Conservation (phyloP, 306 rosid genomes). For the Prosopis cineraria region DNA sequence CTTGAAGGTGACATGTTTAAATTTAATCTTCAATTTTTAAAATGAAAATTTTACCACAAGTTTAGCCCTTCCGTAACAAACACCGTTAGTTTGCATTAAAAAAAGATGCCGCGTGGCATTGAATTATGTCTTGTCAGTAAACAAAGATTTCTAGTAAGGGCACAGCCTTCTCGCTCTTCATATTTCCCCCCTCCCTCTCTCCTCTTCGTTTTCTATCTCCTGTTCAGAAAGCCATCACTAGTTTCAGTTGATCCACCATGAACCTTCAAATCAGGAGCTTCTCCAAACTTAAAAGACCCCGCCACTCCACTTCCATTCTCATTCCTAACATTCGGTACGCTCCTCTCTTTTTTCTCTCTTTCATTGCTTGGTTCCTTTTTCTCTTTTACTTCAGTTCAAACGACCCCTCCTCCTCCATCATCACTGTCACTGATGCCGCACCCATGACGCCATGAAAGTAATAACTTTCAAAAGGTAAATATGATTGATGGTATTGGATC, state of each 20-base stretch:
- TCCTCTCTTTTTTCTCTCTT: constrained; percentile 39
- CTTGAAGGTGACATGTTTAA: not conserved
- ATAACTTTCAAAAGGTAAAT: constrained; percentile 25
- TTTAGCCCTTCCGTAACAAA: too few species aligned
- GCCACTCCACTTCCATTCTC: not conserved
- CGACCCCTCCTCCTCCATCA: not conserved
- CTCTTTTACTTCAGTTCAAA: constrained; percentile 41
- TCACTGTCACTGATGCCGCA: too few species aligned
- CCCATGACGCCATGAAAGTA: not conserved
- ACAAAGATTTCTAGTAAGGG: too few species aligned
- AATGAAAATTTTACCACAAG: too few species aligned
- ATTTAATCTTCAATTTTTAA: not conserved
- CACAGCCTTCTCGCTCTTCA: too few species aligned
- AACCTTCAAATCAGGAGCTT: constrained; percentile 28
- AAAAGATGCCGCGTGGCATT: too few species aligned
- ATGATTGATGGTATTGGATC: constrained; percentile 38
- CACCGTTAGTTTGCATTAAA: too few species aligned
- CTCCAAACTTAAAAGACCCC: constrained; percentile 43
- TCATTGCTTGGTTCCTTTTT: constrained; percentile 51
- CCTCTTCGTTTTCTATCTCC: constrained; percentile 28
- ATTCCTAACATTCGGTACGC: constrained; percentile 12
- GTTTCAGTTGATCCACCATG: constrained; percentile 33
- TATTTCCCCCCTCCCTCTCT: too few species aligned
- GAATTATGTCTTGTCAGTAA: too few species aligned
- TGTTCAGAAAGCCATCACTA: constrained; percentile 55